Evolutionary conservation across 1,284 basidiomycete genomes (phyloP), one percentile per base, ranked within the genome.

Genomic region (Tilletia indica): DNA sequence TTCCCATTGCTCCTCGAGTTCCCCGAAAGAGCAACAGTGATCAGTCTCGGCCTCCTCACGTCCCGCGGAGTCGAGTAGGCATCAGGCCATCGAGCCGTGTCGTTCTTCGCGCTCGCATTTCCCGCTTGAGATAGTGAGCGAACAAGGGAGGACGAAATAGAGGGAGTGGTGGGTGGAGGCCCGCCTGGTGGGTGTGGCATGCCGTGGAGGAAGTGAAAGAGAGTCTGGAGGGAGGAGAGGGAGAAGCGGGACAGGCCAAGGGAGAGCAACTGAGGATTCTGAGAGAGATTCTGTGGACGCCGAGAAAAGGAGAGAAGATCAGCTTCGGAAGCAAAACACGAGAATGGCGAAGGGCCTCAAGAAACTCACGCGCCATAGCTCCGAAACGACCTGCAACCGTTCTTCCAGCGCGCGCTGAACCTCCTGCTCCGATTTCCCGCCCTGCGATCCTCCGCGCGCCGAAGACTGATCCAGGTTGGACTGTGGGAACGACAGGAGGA

Each of bases 181-280:
- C 61, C 54, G 36, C 47, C 68, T 5, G 39, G 39, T 54, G 39
- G 25, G 56, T 42, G 45, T 21, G 38, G 21, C 68, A 58, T 63
- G n/a, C 31, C 58, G 70, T 48, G 11, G 56, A 64, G 61, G 12
- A 64, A 34, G 36, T 64, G 61, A 39, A 71, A 64, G n/a, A 72
- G 68, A 14, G 45, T 16, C 31, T 69, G 39, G 14, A 74, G 48
- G 8, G 71, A 31, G 67, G 16, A 19, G 14, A 70, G 68, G 2
- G 78, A 77, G 49, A 81, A 58, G 42, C 80, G 77, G 21, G 78
- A 72, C 0, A 81, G 66, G 2, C 79, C 79, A 38, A 80, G 70
- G 3, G 79, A 80, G 66, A 77, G 71, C 3, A 78, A 64, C 42
- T 76, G 74, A 14, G 78, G 74, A 36, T 81, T 76, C 5, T 61